Evolutionary conservation across 768 basidiomycete species (phyloP), one percentile per base, ranked within the genome.

Genomic region (Rhizopogon roseolus): DNA sequence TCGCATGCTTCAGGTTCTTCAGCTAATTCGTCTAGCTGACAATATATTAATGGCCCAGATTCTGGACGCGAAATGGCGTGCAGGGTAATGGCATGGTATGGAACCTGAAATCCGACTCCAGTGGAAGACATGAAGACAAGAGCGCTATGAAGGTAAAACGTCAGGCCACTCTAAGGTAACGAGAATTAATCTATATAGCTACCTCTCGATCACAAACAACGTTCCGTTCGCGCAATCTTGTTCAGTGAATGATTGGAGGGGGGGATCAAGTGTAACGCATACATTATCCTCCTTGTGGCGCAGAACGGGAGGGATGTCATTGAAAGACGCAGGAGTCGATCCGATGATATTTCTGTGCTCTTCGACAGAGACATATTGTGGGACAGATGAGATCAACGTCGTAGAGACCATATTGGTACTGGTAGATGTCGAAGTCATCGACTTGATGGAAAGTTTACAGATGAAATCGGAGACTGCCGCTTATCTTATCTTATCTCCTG

Each of bases 191-290:
- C 7, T 19, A 59, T 56, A 25, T 19, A 57, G 72, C 42, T 55
- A 92, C 95, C 86, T 94, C 63, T 96, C 93, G 40, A 95, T 81
- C 29, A 98, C 77, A 65, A 88, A 95, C 14, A 98, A 72, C 1
- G 82, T 82, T 29, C 95, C 96, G 41, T 73, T 71, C 2, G 74
- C 70, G 28, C 68, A 60, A 57, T 85, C 82, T 34, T 78, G 70
- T 4, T 71, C 61, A 11, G 78, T 66, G 64, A 91, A 86, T 4
- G 74, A 82, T 6, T 80, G 77, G 53, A 88, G 65, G 1, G 82
- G 74, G 14, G 93, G 93, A 54, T 90, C 85, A 40, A 96, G 73
- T 0, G 73, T 63, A 50, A 92, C 73, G 3, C 81, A 76, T 49
- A 95, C 89, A 62, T 81, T 77, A 1, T 85, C 79, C 62, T 94